A percentile compares a stretch with the other conserved stretches of the same genome.
These are phyloP conservation scores for Plicaturopsis crispa DNA, from an alignment of 768 basidiomycete species.

Conservation along the genomic window DNA sequence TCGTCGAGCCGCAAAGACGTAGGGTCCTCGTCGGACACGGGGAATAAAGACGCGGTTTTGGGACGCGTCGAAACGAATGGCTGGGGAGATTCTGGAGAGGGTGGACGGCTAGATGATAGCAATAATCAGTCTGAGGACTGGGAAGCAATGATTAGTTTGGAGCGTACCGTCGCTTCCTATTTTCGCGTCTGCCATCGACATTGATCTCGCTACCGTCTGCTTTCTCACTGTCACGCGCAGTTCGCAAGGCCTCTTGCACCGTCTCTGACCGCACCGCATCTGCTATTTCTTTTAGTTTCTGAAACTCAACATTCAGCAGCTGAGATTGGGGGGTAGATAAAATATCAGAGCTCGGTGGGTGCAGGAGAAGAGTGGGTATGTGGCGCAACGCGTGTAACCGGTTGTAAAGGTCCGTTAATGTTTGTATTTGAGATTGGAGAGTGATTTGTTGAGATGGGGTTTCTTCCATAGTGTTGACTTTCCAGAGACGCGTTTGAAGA, in stretches of 20 bases:
- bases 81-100: conserved; percentile 54
- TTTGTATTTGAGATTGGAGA: conserved; percentile 36
- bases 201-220: conserved; percentile 43
- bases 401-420: conserved; percentile 36
- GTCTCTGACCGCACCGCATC: conserved; percentile 39
- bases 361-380: conserved; percentile 37
- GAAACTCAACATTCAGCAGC: conserved; percentile 33
- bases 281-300: conserved; percentile 38
- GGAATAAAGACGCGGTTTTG: conserved; percentile 34
- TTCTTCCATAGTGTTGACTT: no score
- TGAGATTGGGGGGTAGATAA: conserved; percentile 17
- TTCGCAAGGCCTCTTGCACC: conserved; percentile 50
- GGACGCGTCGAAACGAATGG: conserved; percentile 42
- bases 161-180: conserved; percentile 50
- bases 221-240: conserved; percentile 47
- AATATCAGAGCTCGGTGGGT: conserved; percentile 20
- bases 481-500: no score
- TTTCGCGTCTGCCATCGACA: conserved; percentile 36
- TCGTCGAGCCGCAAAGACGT: conserved; percentile 34
- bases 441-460: no score
- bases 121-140: conserved; percentile 7
- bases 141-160: conserved; percentile 1
- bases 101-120: conserved; percentile 31
- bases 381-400: conserved; percentile 37
- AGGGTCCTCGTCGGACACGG: conserved; percentile 26